Percentiles rank a stretch among this genome's conserved stretches.
Conservation (phyloP, 495 filamentous ascomycete species). For the Penicillium turbatum region DNA sequence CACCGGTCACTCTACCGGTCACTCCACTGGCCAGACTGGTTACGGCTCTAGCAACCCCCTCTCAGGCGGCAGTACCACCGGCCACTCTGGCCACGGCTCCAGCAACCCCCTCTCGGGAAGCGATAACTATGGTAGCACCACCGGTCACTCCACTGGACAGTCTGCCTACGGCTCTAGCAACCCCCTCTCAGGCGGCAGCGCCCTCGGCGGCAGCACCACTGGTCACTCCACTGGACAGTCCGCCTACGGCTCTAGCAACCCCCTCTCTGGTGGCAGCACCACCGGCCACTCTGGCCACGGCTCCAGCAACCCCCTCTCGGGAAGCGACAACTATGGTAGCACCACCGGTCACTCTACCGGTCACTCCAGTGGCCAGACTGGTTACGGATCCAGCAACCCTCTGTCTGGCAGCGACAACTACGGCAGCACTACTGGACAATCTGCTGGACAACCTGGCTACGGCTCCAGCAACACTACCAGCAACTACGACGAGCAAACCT, state of each 20-base stretch:
- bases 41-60: constrained; percentile 12
- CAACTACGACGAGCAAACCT: constrained; percentile 23
- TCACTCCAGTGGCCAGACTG: constrained; percentile 12
- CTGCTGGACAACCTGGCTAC: neutral
- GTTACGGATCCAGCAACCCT: neutral
- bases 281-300: constrained; percentile 21
- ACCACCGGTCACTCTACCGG: constrained; percentile 13
- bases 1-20: constrained; percentile 16
- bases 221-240: constrained; percentile 8
- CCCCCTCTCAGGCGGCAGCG: constrained; percentile 6
- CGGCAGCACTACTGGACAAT: constrained; percentile 13
- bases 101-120: neutral
- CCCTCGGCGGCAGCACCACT: constrained; percentile 5
- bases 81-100: neutral
- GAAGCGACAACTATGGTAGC: constrained; percentile 9
- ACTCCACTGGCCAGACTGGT: constrained; percentile 6
- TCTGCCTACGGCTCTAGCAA: neutral
- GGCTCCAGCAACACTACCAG: constrained; percentile 2
- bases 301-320: neutral
- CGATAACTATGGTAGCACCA: constrained; percentile 6
- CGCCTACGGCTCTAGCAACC: neutral
- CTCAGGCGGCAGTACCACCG: constrained; percentile 15
- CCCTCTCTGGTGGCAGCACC: constrained; percentile 8
- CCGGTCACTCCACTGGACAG: constrained; percentile 9
- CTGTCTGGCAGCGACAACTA: neutral